Evolutionary conservation across 768 basidiomycete species (phyloP), one percentile per base, ranked within the genome.

Genomic region (Tricholoma terreum): DNA sequence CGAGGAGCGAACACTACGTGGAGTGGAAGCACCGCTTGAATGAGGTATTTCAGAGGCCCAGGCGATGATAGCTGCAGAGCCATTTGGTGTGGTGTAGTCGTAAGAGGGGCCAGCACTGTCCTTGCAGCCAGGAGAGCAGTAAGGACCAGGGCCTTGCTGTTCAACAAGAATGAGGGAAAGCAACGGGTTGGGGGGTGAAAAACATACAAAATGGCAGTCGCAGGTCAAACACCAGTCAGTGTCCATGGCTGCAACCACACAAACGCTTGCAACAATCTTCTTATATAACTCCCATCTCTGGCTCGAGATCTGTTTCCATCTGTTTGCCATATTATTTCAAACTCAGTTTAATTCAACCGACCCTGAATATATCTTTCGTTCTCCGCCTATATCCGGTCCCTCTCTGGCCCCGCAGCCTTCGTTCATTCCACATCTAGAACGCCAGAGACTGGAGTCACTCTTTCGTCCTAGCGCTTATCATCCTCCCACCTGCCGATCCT

Each of bases 181-280:
- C n/a, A 65, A 60, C 63, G 69, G 67, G 57, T 61, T 34, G 53
- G 5, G 56, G 30, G 40, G 50, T 19, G 43, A 59, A n/a, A 50
- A 48, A 81, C 83, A 35, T 68, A 83, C 87, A 60, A 85, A 70
- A 62, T 78, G 80, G 61, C 79, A 77, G 61, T 79, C 77, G 76
- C 88, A 90, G 55, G 77, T 75, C 62, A 89, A 75, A 68, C 88
- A 90, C 84, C 85, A 87, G 75, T 87, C 82, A 61, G 80, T 78
- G 71, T 87, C 86, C 80, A 86, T 83, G 63, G 72, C 42, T 42
- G 57, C 34, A 35, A 35, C 31, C 31, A 33, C 31, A 9, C 9
- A 35, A 35, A 35, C 12, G 10, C 34, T 35, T 5, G 10, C 12
- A 2, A 9, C 34, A 4, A 35, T 14, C 34, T 14, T 9, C 34